Base-by-base conservation (phyloP, 768 basidiomycete species). In the Panellus pusillus region DNA sequence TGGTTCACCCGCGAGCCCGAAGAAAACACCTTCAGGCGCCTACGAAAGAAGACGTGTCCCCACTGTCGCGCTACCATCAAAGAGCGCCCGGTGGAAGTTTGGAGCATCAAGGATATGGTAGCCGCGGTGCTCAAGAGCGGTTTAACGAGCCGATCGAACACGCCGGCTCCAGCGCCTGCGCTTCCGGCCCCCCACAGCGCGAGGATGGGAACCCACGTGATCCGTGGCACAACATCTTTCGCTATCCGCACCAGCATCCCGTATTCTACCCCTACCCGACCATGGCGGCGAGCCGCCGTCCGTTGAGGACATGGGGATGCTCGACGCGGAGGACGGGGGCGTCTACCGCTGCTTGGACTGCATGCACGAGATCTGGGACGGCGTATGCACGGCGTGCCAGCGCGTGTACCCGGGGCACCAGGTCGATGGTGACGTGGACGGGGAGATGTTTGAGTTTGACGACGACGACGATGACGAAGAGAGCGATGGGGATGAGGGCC, bases 321-420 rank as follows among this genome's bases (percentile, higher is more conserved):
- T 79, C 31, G 90, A 92, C 63, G 74, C 72, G 9, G 88, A 90
- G 58, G 90, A 91, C 54, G 87, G 84, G 11, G 86, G 84, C 1
- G 76, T 92, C n/a, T 86, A 82, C 63, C 79, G 90, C 15, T 93
- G 91, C 65, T 63, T 82, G 14, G 83, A 84, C 39, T 92, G 89
- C 58, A 78, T 84, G 75, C 83, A 91, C 63, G 91, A 93, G 69
- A 87, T 93, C 55, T 82, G 78, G 79, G 82, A 75, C 55, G 87
- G 86, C 1, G 65, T 75, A 18, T 93, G 91, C 63, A 76, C 82
- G 4, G 63, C 64, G 11, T 92, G 91, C 60, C 73, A 78, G 27
- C 77, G 87, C 31, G 67, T 66, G 17, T 90, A 89, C 61, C 73
- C 72, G 3, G 86, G 81, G 1, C 86, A 87, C 44, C 67, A 62